Conservation (phyloP, 2,329 filamentous ascomycete genomes). For the Phaeosphaeriaceae sp. region DNA sequence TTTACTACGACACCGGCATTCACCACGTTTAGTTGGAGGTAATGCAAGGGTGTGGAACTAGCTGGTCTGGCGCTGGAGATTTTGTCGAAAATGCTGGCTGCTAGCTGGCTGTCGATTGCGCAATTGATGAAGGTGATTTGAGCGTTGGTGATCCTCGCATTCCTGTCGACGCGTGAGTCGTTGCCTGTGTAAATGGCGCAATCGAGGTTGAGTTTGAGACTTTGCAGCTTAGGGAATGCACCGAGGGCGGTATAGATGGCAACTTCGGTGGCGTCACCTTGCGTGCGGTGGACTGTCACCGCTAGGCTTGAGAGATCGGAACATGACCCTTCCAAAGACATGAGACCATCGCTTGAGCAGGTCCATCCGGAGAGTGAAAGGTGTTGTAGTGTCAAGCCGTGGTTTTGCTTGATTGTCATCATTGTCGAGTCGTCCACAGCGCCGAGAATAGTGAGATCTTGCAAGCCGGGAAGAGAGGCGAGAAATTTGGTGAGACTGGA, state of each 20-base stretch:
- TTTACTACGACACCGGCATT: background rate
- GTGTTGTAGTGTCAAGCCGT: background rate
- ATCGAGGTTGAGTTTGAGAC: background rate
- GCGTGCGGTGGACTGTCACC: background rate
- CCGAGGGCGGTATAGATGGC: background rate
- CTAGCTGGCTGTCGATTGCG: background rate
- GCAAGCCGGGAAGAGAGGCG: background rate
- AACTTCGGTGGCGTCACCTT: background rate
- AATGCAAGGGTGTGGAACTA: background rate
- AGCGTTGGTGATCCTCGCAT: too few species aligned
- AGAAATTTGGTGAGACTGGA: background rate
- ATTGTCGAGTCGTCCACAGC: background rate
- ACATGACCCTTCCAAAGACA: background rate
- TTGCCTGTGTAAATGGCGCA: background rate
- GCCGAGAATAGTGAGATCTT: background rate
- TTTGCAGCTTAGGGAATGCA: background rate
- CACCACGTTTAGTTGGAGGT: background rate
- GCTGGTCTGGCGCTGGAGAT: background rate
- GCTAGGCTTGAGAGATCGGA: background rate
- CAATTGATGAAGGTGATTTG: background rate
- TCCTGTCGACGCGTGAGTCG: background rate
- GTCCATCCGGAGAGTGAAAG: background rate
- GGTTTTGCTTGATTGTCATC: background rate
- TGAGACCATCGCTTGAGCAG: background rate
- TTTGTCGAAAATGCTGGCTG: background rate